These are phyloP conservation scores for Cyclotella sp. DNA, from an alignment of 108 stramenopile genomes.

Conservation along the genomic window DNA sequence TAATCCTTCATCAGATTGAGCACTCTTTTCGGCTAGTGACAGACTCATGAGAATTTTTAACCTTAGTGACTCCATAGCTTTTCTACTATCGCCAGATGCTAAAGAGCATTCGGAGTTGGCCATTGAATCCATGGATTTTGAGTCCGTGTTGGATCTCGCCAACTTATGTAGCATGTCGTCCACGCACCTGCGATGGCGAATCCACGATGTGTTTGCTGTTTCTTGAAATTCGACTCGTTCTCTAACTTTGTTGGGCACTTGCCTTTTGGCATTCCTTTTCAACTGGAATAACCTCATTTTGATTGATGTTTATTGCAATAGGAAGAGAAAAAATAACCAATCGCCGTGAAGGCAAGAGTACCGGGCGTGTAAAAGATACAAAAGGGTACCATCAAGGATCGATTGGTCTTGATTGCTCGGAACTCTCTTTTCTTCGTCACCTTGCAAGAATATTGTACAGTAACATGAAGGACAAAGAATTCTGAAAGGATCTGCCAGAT, in stretches of 20 bases:
- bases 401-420: no score
- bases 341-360: no score
- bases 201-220: not conserved
- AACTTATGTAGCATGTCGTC: not conserved
- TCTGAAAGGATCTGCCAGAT: no score
- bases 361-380: no score
- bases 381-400: no score
- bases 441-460: no score
- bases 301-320: no score
- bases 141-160: not conserved
- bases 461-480: no score
- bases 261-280: not conserved
- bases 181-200: not conserved
- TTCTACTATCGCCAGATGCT: no score
- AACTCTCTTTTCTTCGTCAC: no score
- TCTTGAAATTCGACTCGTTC: not conserved
- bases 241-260: not conserved
- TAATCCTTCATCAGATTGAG: not conserved
- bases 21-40: not conserved
- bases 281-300: not conserved
- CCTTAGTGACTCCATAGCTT: not conserved
- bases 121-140: not conserved
- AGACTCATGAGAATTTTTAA: not conserved
- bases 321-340: no score
- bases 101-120: not conserved